Percentiles rank a stretch among this genome's conserved stretches.
phyloP scores from a whole-genome alignment of 345 rosid genomes.

The Citrus unshiu region DNA sequence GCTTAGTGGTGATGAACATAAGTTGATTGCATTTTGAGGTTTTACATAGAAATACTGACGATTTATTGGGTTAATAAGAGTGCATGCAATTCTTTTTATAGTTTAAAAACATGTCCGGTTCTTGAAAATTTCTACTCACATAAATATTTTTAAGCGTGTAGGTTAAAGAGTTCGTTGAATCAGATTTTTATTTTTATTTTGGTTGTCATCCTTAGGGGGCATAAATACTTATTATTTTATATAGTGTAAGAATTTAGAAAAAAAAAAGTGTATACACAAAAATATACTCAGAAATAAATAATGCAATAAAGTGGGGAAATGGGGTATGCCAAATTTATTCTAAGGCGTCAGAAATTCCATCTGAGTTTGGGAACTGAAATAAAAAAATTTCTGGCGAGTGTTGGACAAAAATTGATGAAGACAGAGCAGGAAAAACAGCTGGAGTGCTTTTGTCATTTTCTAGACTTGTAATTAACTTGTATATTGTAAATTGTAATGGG shows the following conservation, averaged over 20 bases:
- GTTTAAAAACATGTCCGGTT: no score
- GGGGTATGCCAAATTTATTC: neutral
- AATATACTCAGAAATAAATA: neutral
- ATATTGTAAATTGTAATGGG: conserved; percentile 9
- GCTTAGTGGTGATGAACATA: neutral
- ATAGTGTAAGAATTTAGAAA: neutral
- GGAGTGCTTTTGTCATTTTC: conserved; percentile 17
- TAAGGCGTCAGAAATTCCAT: neutral
- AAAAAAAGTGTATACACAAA: neutral
- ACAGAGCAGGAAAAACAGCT: conserved; percentile 19
- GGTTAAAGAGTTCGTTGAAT: no score
- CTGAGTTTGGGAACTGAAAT: neutral
- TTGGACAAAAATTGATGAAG: neutral
- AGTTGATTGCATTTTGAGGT: neutral
- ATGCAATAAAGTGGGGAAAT: neutral
- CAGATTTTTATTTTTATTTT: no score
- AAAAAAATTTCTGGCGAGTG: neutral
- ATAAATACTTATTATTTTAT: neutral
- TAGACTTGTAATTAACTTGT: neutral
- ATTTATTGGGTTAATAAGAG: no score
- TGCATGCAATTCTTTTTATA: no score
- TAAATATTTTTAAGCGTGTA: no score
- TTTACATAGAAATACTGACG: neutral
- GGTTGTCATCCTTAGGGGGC: neutral
- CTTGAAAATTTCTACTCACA: neutral